phyloP scores from a whole-genome alignment of 1,284 basidiomycete genomes.

The Fomitopsis palustris region DNA sequence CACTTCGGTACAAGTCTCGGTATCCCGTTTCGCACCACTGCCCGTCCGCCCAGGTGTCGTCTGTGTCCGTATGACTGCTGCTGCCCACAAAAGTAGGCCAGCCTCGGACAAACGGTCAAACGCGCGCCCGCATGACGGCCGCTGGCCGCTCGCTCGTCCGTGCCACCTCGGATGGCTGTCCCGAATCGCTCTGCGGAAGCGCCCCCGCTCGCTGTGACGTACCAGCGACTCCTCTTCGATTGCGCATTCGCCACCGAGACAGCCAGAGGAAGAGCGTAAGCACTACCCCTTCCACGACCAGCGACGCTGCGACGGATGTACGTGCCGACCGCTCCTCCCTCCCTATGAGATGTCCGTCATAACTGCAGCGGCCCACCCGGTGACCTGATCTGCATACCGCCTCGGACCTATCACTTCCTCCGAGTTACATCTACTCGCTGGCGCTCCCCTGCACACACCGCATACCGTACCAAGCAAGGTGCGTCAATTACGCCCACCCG shows the following conservation, averaged over 20 bases:
- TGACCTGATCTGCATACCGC: background rate
- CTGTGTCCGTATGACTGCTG: background rate
- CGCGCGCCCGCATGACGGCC: background rate
- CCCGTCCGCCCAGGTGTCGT: background rate
- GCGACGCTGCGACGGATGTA: background rate
- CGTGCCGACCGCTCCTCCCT: background rate
- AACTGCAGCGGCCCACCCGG: background rate
- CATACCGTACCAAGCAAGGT: background rate
- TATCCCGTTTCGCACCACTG: background rate
- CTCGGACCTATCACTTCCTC: slow-evolving; percentile 12
- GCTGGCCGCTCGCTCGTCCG: background rate
- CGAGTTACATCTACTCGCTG: background rate
- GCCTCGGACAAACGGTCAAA: background rate
- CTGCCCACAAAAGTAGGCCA: background rate
- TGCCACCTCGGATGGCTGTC: background rate
- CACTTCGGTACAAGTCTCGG: background rate
- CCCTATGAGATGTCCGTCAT: background rate
- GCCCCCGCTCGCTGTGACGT: background rate
- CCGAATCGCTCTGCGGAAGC: background rate
- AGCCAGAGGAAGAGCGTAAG: background rate
- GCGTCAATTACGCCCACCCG: background rate
- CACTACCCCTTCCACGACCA: background rate
- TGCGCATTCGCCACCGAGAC: background rate
- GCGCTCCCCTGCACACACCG: background rate
- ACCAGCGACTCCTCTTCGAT: background rate